Conservation (phyloP, 2,329 filamentous ascomycete species). For the Pseudonectria buxi region DNA sequence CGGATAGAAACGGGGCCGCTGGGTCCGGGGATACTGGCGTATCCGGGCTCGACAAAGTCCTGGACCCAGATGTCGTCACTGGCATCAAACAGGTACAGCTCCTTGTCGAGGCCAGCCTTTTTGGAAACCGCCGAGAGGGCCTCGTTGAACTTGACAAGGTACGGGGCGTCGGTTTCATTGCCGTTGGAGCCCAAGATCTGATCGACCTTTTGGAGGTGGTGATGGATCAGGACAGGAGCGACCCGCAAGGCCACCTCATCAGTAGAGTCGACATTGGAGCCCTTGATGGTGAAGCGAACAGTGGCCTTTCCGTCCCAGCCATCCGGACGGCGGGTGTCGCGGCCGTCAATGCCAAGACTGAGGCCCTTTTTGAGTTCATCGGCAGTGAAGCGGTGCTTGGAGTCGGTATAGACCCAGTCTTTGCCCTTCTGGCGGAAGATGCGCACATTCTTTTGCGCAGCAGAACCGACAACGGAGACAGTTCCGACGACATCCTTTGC, state of each 20-base stretch:
- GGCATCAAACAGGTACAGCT: constrained; percentile 16
- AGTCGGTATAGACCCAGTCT: constrained; percentile 22
- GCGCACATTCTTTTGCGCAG: constrained; percentile 16
- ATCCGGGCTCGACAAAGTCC: constrained; percentile 33
- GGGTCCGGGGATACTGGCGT: constrained; percentile 32
- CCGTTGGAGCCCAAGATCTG: constrained; percentile 19
- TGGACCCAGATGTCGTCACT: constrained; percentile 31
- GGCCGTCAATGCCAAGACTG: constrained; percentile 30
- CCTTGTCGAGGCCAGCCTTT: constrained; percentile 9
- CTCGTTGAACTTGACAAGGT: constrained; percentile 13
- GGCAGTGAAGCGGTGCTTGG: constrained; percentile 22
- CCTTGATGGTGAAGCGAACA: constrained; percentile 23
- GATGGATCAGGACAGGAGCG: constrained; percentile 32
- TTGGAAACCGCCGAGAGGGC: constrained; percentile 9
- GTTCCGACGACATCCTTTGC: constrained; percentile 9
- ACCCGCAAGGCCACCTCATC: constrained; percentile 28
- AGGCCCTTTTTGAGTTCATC: constrained; percentile 23
- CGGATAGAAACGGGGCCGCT: constrained; percentile 25
- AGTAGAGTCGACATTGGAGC: constrained; percentile 7
- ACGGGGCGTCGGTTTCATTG: constrained; percentile 1
- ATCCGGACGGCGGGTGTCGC: constrained; percentile 18
- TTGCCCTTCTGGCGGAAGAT: constrained; percentile 19
- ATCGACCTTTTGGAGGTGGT: constrained; percentile 26
- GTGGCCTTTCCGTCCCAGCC: constrained; percentile 24
- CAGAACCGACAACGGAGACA: constrained; percentile 8